Percentiles rank a stretch among this genome's conserved stretches.
These are phyloP conservation scores for Passalora sequoiae DNA, from an alignment of 2,329 filamentous ascomycete genomes.

Conservation along the genomic window DNA sequence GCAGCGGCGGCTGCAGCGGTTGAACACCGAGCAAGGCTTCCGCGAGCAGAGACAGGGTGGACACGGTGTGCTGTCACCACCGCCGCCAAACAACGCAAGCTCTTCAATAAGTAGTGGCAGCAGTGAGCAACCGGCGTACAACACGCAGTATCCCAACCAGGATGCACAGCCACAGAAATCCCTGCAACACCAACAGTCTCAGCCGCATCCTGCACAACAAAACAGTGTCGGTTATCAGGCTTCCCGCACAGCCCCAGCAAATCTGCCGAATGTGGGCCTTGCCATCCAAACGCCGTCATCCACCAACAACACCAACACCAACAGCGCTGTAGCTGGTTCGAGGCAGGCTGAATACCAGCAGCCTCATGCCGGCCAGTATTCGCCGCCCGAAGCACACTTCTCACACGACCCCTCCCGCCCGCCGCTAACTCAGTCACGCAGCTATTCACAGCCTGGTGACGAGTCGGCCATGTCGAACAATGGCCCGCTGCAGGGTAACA, in stretches of 20 bases:
- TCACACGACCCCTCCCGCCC: constrained; percentile 24
- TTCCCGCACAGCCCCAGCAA: constrained; percentile 20
- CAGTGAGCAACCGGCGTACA: constrained; percentile 15
- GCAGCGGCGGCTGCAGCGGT: constrained; percentile 35
- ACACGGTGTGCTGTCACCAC: constrained; percentile 19
- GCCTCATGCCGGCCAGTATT: constrained; percentile 21
- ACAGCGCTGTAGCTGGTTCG: constrained; percentile 13
- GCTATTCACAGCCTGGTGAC: constrained; percentile 30
- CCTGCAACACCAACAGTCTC: constrained; percentile 28
- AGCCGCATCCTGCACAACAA: constrained; percentile 26
- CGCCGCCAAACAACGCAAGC: constrained; percentile 11
- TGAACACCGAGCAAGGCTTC: constrained; percentile 38
- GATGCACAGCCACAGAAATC: constrained; percentile 28
- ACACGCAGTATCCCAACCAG: constrained; percentile 15
- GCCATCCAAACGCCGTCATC: constrained; percentile 24
- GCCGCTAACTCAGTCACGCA: constrained; percentile 23
- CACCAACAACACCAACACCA: constrained; percentile 12
- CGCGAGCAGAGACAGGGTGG: constrained; percentile 35
- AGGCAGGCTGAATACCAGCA: constrained; percentile 9
- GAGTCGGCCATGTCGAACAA: constrained; percentile 32
- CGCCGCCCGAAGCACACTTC: constrained; percentile 21
- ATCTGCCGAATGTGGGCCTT: constrained; percentile 23
- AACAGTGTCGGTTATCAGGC: constrained; percentile 21
- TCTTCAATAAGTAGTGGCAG: constrained; percentile 13
- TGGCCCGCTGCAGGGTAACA: constrained; percentile 27